A percentile compares a stretch with the other conserved stretches of the same genome.
Evolutionary conservation across 2,329 filamentous ascomycete genomes (phyloP).

Genomic region (Phyllachora maydis): DNA sequence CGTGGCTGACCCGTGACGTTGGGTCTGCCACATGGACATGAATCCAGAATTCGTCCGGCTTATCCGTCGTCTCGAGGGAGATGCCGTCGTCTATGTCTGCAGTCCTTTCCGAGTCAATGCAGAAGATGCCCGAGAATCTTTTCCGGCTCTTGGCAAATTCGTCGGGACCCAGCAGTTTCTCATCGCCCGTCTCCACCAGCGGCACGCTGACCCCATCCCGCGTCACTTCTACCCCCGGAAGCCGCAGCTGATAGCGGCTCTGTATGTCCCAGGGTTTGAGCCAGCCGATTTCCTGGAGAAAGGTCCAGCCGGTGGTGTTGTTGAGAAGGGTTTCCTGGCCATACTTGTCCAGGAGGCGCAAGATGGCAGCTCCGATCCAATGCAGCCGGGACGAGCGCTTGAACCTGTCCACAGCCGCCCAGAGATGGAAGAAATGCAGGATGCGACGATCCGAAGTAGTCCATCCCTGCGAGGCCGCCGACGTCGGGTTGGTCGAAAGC

Average conservation of each 20-base stretch:
- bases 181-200: conserved; percentile 5
- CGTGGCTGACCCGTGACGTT: conserved; percentile 42
- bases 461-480: conserved; percentile 2
- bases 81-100: conserved; percentile 63
- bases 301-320: conserved; percentile 32
- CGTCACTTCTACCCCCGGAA: conserved; percentile 24
- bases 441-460: conserved; percentile 26
- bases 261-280: conserved; percentile 52
- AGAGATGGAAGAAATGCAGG: conserved; percentile 49
- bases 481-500: conserved; percentile 8
- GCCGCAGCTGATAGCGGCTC: conserved; percentile 35
- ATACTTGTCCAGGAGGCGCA: conserved; percentile 43
- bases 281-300: conserved; percentile 57
- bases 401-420: conserved; percentile 38
- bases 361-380: conserved; percentile 39
- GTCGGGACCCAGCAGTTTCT: conserved; percentile 18
- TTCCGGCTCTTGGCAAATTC: conserved; percentile 27
- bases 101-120: conserved; percentile 47
- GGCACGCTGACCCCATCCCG: conserved; percentile 17
- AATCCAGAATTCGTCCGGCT: conserved; percentile 43
- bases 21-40: conserved; percentile 66
- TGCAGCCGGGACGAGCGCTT: conserved; percentile 28
- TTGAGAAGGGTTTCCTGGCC: conserved; percentile 21
- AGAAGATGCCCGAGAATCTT: conserved; percentile 40
- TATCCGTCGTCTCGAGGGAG: conserved; percentile 40